Evolutionary conservation across 2,329 filamentous ascomycete species (phyloP), one percentile per base, ranked within the genome.

Genomic region (Gaeumannomyces sp.): DNA sequence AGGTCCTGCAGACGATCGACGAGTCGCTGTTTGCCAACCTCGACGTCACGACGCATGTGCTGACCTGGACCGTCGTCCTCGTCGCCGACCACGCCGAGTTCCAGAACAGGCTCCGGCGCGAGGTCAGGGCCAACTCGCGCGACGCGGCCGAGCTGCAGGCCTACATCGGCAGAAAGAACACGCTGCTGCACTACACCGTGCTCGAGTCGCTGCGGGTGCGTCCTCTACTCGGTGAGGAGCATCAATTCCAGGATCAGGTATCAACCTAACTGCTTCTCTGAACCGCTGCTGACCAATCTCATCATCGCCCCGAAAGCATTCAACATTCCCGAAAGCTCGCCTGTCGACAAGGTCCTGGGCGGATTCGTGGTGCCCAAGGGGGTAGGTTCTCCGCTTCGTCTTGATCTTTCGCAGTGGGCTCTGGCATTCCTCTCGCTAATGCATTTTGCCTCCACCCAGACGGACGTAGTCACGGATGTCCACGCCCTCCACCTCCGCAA

Each of bases 21-120:
- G 80, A 82, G 68, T 74, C 74, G 59, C 73, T 82, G 0, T 82
- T 76, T 65, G 79, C 78, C 2, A 81, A 82, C 65, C 72, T 82
- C 1, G 80, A 82, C 65, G 79, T 82, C 11, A 80, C 79, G 0
- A 75, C 74, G 2, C 76, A 77, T 5, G 77, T 69, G 1, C 61
- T 81, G 0, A 76, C 77, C 0, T 83, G 80, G 79, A 75, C 72
- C n/a, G 67, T 79, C 0, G 70, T 80, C 0, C 77, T 79, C 60
- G 69, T 83, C 0, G 78, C 79, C 1, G 71, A 72, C 2, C 58
- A 79, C 64, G 72, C 68, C 0, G 69, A 71, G 2, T 66, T 72
- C 4, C 77, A 80, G 64, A 64, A 64, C 7, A 61, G 71, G 13
- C 60, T 79, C 0, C 68, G 69, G 3, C 27, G 64, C 0, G 75